Conservation (phyloP, 768 basidiomycete species). For the Collybiopsis luxurians region DNA sequence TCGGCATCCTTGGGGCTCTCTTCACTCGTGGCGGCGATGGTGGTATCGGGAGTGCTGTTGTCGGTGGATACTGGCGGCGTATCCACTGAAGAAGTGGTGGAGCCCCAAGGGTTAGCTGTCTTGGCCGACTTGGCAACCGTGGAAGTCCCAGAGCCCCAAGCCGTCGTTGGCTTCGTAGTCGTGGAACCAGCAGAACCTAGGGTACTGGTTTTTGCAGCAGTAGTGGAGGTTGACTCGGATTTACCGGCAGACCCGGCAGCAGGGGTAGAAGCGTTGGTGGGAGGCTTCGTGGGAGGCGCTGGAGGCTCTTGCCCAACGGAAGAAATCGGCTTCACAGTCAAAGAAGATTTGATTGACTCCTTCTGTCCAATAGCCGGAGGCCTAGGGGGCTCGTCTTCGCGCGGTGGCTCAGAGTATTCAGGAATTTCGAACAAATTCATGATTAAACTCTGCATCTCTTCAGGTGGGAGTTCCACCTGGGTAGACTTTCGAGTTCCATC, state of each 20-base stretch:
- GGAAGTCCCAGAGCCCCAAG: neutral
- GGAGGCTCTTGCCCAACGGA: neutral
- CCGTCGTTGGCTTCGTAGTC: neutral
- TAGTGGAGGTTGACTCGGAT: neutral
- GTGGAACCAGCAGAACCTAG: neutral
- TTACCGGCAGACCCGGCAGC: neutral
- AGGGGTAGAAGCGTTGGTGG: neutral
- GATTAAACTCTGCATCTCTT: conserved; percentile 8
- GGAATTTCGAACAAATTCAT: conserved; percentile 6
- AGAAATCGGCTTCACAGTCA: neutral
- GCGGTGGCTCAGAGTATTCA: neutral
- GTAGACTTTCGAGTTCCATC: conserved; percentile 6
- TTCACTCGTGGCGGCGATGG: neutral
- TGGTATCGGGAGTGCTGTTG: neutral
- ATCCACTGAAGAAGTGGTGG: neutral
- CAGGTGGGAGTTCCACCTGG: neutral
- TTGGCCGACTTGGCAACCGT: neutral
- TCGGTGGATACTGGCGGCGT: neutral
- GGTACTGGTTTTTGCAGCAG: neutral
- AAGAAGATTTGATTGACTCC: neutral
- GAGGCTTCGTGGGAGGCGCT: neutral
- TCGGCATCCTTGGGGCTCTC: neutral
- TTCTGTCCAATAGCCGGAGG: neutral
- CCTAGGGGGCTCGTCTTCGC: neutral
- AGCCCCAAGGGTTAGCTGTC: neutral